Conservation (phyloP, 257 asterid species). For the Haberlea rhodopensis region DNA sequence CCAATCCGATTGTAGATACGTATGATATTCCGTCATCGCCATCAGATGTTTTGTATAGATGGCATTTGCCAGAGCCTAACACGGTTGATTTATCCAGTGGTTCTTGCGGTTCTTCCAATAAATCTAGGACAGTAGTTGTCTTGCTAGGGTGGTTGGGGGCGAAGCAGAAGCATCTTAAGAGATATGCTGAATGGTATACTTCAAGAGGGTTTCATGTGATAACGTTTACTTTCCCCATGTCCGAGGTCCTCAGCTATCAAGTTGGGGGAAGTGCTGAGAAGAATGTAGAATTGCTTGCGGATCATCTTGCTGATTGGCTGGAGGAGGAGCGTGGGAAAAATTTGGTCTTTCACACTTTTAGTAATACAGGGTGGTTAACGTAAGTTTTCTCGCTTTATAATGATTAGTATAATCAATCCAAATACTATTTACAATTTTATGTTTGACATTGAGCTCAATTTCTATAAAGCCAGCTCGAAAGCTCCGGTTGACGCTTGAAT, state of each 20-base stretch:
- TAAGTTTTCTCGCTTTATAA: conserved; percentile 36
- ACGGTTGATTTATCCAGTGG: conserved; percentile 38
- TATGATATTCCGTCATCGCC: conserved; percentile 40
- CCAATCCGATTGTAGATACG: conserved; percentile 46
- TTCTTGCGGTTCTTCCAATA: conserved; percentile 42
- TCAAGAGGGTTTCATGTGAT: conserved; percentile 86
- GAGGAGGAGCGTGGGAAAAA: conserved; percentile 83
- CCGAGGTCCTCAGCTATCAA: conserved; percentile 74
- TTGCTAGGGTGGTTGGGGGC: conserved; percentile 97
- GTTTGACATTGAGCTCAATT: too few species aligned
- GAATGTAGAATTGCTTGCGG: conserved; percentile 65
- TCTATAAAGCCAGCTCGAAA: too few species aligned
- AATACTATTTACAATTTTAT: too few species aligned
- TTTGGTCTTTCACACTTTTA: conserved; percentile 86
- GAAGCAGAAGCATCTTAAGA: conserved; percentile 79
- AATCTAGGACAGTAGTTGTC: conserved; percentile 82
- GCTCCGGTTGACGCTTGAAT: too few species aligned
- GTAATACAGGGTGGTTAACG: conserved; percentile 95
- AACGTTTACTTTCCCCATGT: conserved; percentile 89
- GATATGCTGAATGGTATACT: conserved; percentile 87
- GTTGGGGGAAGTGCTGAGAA: conserved; percentile 91
- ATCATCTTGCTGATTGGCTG: conserved; percentile 89
- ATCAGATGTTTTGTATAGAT: conserved; percentile 59
- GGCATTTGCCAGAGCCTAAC: conserved; percentile 86
- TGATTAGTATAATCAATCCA: not conserved